Evolutionary conservation across 106 monocot species (phyloP).

Genomic region (Alisma plantagoaquatica): DNA sequence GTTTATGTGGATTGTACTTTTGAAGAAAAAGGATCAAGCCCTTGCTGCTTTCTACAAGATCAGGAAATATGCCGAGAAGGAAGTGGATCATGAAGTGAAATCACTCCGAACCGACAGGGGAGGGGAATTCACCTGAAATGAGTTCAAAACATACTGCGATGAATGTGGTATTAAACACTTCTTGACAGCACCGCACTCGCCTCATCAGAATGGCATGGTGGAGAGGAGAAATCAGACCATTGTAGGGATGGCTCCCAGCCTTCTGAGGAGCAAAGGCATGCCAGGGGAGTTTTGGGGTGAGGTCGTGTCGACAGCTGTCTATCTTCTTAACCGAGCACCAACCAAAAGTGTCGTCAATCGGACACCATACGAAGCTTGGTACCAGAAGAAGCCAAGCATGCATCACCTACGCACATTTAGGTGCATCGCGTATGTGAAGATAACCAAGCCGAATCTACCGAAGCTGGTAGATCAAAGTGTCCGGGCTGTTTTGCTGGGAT

Average conservation of each 20-base stretch:
- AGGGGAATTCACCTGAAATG: neutral
- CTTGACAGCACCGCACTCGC: neutral
- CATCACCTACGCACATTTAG: slow-evolving; percentile 2
- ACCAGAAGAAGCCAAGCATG: neutral
- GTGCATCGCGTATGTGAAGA: neutral
- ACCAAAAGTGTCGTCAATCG: neutral
- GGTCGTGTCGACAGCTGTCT: neutral
- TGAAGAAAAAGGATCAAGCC: neutral
- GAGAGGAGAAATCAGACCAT: neutral
- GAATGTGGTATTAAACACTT: neutral
- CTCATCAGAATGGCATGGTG: neutral
- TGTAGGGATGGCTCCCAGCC: neutral
- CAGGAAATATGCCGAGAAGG: neutral
- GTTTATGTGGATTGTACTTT: too few species aligned
- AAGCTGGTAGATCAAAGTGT: neutral
- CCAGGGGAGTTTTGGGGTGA: neutral
- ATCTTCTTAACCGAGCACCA: neutral
- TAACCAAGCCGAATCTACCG: neutral
- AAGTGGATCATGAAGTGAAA: too few species aligned
- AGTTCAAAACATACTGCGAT: neutral
- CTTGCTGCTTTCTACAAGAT: neutral
- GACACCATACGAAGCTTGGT: too few species aligned
- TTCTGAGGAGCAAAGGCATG: neutral
- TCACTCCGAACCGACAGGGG: too few species aligned
- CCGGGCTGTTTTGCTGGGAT: neutral